Conservation (phyloP, 1,139 yeast species). For the Arxiozyma bovina region DNA sequence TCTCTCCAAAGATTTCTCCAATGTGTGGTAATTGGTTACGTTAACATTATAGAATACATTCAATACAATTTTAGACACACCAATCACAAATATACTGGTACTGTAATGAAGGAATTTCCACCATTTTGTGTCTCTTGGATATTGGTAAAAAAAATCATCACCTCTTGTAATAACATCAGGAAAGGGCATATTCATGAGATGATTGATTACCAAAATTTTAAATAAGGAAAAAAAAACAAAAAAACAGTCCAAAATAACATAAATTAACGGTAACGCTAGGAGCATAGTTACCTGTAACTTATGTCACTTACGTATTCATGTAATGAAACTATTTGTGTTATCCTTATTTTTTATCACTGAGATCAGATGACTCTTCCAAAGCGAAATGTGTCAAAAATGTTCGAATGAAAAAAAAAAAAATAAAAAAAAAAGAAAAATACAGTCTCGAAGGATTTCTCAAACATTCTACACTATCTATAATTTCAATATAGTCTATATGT, state of each 20-base stretch:
- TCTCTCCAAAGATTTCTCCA: slow-evolving; percentile 53
- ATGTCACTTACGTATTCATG: too few species aligned
- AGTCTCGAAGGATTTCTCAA: not conserved
- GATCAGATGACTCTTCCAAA: not conserved
- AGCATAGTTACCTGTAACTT: too few species aligned
- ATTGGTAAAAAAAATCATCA: slow-evolving; percentile 55
- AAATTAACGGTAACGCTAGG: too few species aligned
- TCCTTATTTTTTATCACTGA: not conserved
- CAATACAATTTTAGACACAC: slow-evolving; percentile 55
- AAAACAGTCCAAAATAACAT: too few species aligned
- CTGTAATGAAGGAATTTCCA: slow-evolving; percentile 68
- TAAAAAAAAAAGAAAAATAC: too few species aligned
- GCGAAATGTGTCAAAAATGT: not conserved
- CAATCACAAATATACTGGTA: slow-evolving; percentile 60
- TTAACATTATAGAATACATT: slow-evolving; percentile 54
- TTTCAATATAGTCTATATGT: too few species aligned
- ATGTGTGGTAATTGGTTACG: slow-evolving; percentile 50
- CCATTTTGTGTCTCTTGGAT: slow-evolving; percentile 48
- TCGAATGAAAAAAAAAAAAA: not conserved
- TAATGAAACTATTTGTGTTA: too few species aligned
- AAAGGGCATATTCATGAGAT: slow-evolving; percentile 40
- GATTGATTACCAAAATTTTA: too few species aligned
- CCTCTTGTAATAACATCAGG: slow-evolving; percentile 67
- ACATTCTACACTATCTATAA: not conserved
- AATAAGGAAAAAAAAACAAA: too few species aligned